Evolutionary conservation across 2,329 filamentous ascomycete genomes (phyloP).

Genomic region (Xylaria sp.): DNA sequence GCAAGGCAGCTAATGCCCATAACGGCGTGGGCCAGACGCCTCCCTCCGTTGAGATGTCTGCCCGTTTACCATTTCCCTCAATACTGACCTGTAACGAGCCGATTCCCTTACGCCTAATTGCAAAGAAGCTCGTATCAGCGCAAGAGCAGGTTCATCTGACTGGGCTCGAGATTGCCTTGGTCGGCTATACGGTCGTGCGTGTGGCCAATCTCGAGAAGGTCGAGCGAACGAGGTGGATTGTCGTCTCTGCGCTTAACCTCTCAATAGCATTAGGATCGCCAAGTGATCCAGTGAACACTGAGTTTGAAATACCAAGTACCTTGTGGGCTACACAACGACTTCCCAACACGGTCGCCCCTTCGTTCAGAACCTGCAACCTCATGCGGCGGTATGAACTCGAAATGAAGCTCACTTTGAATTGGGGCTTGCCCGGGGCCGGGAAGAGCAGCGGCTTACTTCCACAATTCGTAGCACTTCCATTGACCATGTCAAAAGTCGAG

Average conservation of each 20-base stretch:
- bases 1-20: slow-evolving; percentile 38
- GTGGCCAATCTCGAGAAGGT: slow-evolving; percentile 78
- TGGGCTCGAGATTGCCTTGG: slow-evolving; percentile 82
- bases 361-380: slow-evolving; percentile 90
- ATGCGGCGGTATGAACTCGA: slow-evolving; percentile 85
- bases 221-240: slow-evolving; percentile 79
- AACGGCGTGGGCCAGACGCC: slow-evolving; percentile 55
- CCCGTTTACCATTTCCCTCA: slow-evolving; percentile 84
- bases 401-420: slow-evolving; percentile 80
- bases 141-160: slow-evolving; percentile 78
- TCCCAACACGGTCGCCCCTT: slow-evolving; percentile 87
- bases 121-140: slow-evolving; percentile 78
- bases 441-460: slow-evolving; percentile 51
- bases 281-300: slow-evolving; percentile 68
- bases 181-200: slow-evolving; percentile 81
- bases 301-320: slow-evolving; percentile 74
- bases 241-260: slow-evolving; percentile 78
- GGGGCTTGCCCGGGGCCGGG: slow-evolving; percentile 59
- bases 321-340: slow-evolving; percentile 79
- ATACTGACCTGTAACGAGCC: slow-evolving; percentile 91
- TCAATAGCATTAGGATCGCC: slow-evolving; percentile 74
- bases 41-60: slow-evolving; percentile 80
- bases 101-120: slow-evolving; percentile 80
- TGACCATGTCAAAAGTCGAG: slow-evolving; percentile 78
- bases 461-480: slow-evolving; percentile 81